These are phyloP conservation scores for Boletellus ananas DNA, from an alignment of 768 basidiomycete species.

Conservation along the genomic window DNA sequence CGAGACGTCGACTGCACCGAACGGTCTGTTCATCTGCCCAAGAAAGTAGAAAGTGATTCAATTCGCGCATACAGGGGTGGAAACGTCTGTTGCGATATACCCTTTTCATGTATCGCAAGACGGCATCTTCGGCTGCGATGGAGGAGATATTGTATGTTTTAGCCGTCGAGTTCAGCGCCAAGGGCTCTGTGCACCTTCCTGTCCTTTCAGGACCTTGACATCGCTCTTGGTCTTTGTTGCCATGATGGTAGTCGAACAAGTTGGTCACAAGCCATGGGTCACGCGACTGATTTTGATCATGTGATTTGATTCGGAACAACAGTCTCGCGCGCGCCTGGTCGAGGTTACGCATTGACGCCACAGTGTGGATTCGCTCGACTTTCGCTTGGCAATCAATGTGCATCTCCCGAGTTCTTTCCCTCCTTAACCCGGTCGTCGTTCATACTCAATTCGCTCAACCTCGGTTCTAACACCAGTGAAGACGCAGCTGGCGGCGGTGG, in stretches of 20 bases:
- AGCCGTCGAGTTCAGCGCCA: too few species aligned
- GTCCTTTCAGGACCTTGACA: conserved; percentile 65
- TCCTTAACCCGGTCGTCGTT: neutral
- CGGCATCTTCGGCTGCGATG: conserved; percentile 61
- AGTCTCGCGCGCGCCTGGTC: neutral
- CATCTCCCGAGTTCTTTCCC: neutral
- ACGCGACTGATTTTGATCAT: neutral
- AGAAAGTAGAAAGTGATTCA: neutral
- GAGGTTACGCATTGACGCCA: too few species aligned
- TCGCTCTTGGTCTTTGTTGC: conserved; percentile 53
- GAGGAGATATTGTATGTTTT: neutral
- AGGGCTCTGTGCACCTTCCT: conserved; percentile 48
- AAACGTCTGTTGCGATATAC: conserved; percentile 32
- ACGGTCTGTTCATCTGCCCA: conserved; percentile 85
- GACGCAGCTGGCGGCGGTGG: neutral
- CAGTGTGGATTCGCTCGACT: neutral
- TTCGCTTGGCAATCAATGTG: neutral
- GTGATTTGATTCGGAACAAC: neutral
- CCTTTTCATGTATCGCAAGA: conserved; percentile 76
- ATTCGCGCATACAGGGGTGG: conserved; percentile 5
- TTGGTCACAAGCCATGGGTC: too few species aligned
- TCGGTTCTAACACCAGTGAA: neutral
- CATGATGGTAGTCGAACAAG: conserved; percentile 18
- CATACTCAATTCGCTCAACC: neutral
- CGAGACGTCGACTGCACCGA: conserved; percentile 86